Conservation (phyloP, 306 rosid species). For the Ammopiptanthus mongolicus region DNA sequence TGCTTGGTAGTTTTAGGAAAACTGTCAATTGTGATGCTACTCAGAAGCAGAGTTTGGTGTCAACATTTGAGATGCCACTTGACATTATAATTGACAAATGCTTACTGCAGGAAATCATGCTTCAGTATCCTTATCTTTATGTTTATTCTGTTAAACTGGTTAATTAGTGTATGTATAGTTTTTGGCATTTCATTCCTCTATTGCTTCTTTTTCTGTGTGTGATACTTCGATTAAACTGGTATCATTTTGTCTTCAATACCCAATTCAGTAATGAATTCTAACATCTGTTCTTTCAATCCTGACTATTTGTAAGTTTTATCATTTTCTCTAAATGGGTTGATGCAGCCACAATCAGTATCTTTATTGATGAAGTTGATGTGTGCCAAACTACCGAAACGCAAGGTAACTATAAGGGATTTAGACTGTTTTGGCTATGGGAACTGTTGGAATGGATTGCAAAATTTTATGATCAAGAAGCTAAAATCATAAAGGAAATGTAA, state of each 20-base stretch:
- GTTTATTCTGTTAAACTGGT: conserved; percentile 1
- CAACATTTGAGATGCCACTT: conserved; percentile 71
- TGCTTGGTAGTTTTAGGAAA: conserved; percentile 50
- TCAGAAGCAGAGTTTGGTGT: conserved; percentile 28
- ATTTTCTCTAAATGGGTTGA: background rate
- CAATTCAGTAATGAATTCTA: background rate
- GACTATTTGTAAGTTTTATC: background rate
- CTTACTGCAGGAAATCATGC: conserved; percentile 79
- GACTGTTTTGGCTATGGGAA: background rate
- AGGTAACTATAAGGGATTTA: background rate
- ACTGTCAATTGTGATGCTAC: conserved; percentile 28
- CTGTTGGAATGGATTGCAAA: background rate
- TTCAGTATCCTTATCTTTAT: conserved; percentile 77
- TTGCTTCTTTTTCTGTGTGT: conserved; percentile 6
- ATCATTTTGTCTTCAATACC: background rate
- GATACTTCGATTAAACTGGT: background rate
- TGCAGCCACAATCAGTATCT: background rate
- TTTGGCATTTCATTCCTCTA: conserved; percentile 1
- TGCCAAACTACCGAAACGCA: conserved; percentile 14
- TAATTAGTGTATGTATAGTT: background rate
- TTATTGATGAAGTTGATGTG: background rate
- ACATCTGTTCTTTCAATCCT: background rate
- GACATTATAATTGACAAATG: conserved; percentile 88
- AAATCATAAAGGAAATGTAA: background rate
- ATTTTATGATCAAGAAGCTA: conserved; percentile 1